These are phyloP conservation scores for Cicer arietinum DNA, from an alignment of 306 rosid genomes.

Conservation along the genomic window DNA sequence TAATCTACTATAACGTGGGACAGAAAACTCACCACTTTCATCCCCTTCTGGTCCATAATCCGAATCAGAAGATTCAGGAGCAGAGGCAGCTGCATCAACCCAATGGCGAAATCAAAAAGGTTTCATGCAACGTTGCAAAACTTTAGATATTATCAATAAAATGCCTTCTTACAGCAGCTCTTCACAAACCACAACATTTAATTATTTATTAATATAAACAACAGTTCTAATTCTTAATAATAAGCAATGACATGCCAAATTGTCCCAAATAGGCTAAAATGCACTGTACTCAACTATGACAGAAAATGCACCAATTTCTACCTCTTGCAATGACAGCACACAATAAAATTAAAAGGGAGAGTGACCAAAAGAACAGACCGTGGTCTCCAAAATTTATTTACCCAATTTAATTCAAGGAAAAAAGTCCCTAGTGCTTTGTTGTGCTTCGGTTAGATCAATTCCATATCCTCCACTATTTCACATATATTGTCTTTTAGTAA, in stretches of 20 bases:
- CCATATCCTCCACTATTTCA: conserved; percentile 3
- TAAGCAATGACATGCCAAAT: background rate
- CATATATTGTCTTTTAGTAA: conserved; percentile 4
- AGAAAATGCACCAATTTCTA: background rate
- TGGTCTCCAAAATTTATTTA: background rate
- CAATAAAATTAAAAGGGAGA: background rate
- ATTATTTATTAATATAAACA: background rate
- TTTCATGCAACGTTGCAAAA: background rate
- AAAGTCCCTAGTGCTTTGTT: background rate
- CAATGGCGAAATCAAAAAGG: conserved; percentile 15
- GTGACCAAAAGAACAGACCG: background rate
- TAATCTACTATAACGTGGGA: conserved; percentile 8
- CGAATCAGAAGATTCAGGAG: conserved; percentile 38
- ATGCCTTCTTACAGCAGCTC: conserved; percentile 9
- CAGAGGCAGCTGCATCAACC: conserved; percentile 45
- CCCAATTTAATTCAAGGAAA: conserved; percentile 3
- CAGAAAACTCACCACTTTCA: conserved; percentile 43
- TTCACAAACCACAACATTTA: background rate
- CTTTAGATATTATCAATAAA: conserved; percentile 1
- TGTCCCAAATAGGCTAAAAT: background rate
- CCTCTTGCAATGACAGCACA: background rate
- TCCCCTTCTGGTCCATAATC: conserved; percentile 45
- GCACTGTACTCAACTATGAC: background rate
- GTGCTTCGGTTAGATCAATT: background rate
- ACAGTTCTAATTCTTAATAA: background rate